A percentile compares a stretch with the other conserved stretches of the same genome.
Evolutionary conservation across 176 grass and related monocot species (phyloP).

Genomic region (Themeda triandra): DNA sequence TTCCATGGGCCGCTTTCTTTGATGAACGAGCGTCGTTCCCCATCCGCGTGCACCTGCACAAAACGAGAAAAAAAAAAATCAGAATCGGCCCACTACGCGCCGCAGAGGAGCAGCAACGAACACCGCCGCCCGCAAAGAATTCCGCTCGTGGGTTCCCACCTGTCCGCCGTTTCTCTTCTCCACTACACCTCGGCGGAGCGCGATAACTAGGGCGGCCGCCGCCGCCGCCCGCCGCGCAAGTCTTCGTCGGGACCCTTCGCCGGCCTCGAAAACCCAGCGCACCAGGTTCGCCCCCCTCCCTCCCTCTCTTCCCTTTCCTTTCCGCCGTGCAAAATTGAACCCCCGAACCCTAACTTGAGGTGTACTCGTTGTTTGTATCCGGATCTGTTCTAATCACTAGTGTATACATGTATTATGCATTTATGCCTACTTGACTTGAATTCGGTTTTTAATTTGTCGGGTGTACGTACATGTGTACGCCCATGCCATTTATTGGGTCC

Average conservation of each 20-base stretch:
- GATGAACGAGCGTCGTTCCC: background rate
- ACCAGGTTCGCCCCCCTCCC: background rate
- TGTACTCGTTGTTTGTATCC: background rate
- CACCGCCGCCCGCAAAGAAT: background rate
- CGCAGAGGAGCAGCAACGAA: background rate
- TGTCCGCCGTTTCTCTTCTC: background rate
- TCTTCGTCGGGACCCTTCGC: background rate
- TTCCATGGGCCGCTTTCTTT: background rate
- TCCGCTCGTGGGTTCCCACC: background rate
- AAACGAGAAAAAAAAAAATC: background rate
- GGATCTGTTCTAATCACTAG: background rate
- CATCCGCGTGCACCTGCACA: background rate
- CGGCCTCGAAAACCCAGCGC: background rate
- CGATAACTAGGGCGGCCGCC: background rate
- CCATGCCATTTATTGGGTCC: background rate
- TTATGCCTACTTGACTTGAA: background rate
- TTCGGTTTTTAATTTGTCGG: background rate
- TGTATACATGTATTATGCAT: background rate
- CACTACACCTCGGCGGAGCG: background rate
- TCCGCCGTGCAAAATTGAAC: background rate
- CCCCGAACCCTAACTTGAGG: background rate
- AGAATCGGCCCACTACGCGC: background rate
- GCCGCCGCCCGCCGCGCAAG: background rate
- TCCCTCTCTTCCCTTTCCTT: background rate
- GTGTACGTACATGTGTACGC: background rate